phyloP scores from a whole-genome alignment of 2,329 filamentous ascomycete genomes.

The Sphaerulina vaccinii region DNA sequence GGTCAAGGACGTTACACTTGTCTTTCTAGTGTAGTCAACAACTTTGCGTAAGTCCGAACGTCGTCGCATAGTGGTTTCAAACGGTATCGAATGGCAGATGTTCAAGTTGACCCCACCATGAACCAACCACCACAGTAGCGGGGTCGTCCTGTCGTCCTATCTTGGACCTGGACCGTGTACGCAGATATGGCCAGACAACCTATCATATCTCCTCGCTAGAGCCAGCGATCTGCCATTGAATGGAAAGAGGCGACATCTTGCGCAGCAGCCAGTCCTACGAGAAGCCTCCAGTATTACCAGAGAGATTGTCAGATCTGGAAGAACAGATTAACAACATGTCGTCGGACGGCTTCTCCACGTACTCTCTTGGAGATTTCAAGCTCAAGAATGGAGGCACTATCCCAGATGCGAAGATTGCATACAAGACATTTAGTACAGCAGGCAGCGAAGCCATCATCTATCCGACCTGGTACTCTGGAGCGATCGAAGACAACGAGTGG shows the following conservation, averaged over 20 bases:
- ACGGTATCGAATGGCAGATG: too few relatives aligned
- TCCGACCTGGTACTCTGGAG: slow-evolving; percentile 71
- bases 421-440: slow-evolving; percentile 70
- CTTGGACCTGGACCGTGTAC: background rate
- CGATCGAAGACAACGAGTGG: slow-evolving; percentile 73
- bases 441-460: slow-evolving; percentile 68
- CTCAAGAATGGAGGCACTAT: slow-evolving; percentile 65
- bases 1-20: too few relatives aligned
- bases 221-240: background rate
- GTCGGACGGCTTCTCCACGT: slow-evolving; percentile 45
- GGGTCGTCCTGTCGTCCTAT: background rate
- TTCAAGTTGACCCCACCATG: background rate
- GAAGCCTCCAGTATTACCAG: background rate
- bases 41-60: too few relatives aligned
- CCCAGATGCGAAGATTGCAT: slow-evolving; percentile 66
- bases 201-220: background rate
- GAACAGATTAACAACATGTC: slow-evolving; percentile 18
- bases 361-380: slow-evolving; percentile 44
- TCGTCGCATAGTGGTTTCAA: too few relatives aligned
- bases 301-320: background rate
- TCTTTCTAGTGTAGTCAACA: too few relatives aligned
- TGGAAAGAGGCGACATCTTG: slow-evolving; percentile 7
- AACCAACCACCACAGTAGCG: slow-evolving; percentile 9
- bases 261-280: slow-evolving; percentile 10
- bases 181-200: background rate